Evolutionary conservation across 2,329 filamentous ascomycete genomes (phyloP).

Genomic region (Pseudopyricularia cyperi): DNA sequence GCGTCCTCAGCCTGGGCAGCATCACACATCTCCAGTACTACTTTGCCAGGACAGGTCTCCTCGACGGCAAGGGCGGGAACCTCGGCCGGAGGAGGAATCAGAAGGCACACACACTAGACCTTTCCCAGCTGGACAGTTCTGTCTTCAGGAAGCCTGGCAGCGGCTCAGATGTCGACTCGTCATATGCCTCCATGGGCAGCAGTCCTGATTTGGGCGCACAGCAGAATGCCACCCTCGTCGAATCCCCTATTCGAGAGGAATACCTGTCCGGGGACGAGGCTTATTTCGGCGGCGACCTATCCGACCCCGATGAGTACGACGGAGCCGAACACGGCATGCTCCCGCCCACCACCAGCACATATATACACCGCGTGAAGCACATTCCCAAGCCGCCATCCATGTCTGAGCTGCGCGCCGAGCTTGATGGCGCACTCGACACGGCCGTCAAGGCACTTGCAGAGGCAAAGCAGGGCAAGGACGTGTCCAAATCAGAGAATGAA

Average conservation of each 20-base stretch:
- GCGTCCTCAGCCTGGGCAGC: slow-evolving; percentile 89
- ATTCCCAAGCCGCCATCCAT: slow-evolving; percentile 77
- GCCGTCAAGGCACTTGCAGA: slow-evolving; percentile 56
- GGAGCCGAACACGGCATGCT: slow-evolving; percentile 67
- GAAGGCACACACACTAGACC: slow-evolving; percentile 43
- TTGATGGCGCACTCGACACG: slow-evolving; percentile 56
- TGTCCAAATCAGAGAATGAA: slow-evolving; percentile 8
- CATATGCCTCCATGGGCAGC: slow-evolving; percentile 45
- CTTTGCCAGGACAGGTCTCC: slow-evolving; percentile 83
- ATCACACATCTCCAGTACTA: slow-evolving; percentile 98
- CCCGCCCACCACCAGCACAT: slow-evolving; percentile 94
- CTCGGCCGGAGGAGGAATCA: slow-evolving; percentile 53
- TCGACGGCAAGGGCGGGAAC: slow-evolving; percentile 88
- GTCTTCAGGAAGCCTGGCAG: slow-evolving; percentile 16
- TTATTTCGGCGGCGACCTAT: slow-evolving; percentile 12
- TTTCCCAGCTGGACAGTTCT: slow-evolving; percentile 37
- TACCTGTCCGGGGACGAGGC: slow-evolving; percentile 10
- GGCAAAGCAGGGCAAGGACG: slow-evolving; percentile 25
- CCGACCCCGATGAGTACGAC: slow-evolving; percentile 44
- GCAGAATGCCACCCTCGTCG: slow-evolving; percentile 14
- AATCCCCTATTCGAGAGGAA: slow-evolving; percentile 33
- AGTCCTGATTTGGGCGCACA: slow-evolving; percentile 35
- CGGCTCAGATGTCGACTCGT: slow-evolving; percentile 41
- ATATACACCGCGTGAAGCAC: slow-evolving; percentile 71
- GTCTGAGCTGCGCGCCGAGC: slow-evolving; percentile 54